Percentiles rank a stretch among this genome's conserved stretches.
These are phyloP conservation scores for Candida buenavistaensis DNA, from an alignment of 1,139 yeast genomes.

Conservation along the genomic window DNA sequence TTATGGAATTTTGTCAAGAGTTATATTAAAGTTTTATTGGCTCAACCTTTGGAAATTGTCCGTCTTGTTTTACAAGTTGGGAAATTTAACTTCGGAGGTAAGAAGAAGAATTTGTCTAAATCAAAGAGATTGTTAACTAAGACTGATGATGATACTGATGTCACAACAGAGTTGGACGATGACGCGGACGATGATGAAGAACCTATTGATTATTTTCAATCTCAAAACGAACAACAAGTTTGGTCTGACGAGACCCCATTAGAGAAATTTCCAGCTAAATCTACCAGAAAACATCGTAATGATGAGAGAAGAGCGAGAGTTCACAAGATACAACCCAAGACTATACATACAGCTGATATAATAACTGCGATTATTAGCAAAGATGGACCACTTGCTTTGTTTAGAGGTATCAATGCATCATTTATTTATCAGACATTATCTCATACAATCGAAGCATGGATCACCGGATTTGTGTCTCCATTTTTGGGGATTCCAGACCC, in stretches of 20 bases:
- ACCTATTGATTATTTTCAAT: conserved; percentile 57
- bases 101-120: conserved; percentile 7
- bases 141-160: conserved; percentile 9
- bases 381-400: conserved; percentile 83
- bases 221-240: conserved; percentile 17
- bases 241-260: conserved; percentile 11
- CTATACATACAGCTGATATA: conserved; percentile 71
- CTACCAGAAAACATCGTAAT: conserved; percentile 5
- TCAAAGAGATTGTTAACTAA: conserved; percentile 14
- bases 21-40: conserved; percentile 63
- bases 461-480: conserved; percentile 83
- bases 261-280: not conserved
- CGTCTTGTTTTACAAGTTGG: conserved; percentile 82
- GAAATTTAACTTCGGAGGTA: conserved; percentile 36
- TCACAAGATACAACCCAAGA: conserved; percentile 54
- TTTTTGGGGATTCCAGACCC: conserved; percentile 89
- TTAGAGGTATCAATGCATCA: conserved; percentile 85
- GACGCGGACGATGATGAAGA: conserved; percentile 50
- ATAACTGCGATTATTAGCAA: conserved; percentile 65
- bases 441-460: conserved; percentile 86
- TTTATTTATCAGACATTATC: conserved; percentile 76
- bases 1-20: conserved; percentile 62
- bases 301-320: conserved; percentile 12
- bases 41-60: conserved; percentile 90
- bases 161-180: conserved; percentile 31